A percentile compares a stretch with the other conserved stretches of the same genome.
Evolutionary conservation across 2,329 filamentous ascomycete species (phyloP).

Genomic region (Alternaria dauci): DNA sequence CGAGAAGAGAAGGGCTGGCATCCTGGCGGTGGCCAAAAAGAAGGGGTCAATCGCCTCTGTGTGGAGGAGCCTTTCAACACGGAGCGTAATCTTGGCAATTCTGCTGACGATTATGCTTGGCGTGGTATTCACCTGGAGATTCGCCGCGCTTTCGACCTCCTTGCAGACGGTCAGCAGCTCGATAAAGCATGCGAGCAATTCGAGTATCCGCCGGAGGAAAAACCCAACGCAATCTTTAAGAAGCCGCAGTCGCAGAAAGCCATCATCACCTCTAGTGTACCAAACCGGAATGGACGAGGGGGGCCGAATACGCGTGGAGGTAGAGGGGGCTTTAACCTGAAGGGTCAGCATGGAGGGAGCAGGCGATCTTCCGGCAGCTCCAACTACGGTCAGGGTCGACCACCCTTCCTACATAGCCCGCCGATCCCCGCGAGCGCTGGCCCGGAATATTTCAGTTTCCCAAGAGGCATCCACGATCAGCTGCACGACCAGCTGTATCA

Average conservation of each 20-base stretch:
- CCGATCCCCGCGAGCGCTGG: slow-evolving; percentile 48
- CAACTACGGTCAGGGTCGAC: slow-evolving; percentile 53
- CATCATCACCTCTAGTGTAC: slow-evolving; percentile 60
- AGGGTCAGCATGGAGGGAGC: slow-evolving; percentile 55
- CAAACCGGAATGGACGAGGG: slow-evolving; percentile 59
- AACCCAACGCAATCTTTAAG: slow-evolving; percentile 65
- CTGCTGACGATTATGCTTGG: slow-evolving; percentile 94
- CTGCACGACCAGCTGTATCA: slow-evolving; percentile 60
- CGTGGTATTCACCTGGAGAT: slow-evolving; percentile 89
- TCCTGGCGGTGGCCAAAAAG: slow-evolving; percentile 60
- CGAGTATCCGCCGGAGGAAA: slow-evolving; percentile 81
- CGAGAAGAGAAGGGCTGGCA: slow-evolving; percentile 92
- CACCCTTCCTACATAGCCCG: slow-evolving; percentile 54
- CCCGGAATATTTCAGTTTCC: slow-evolving; percentile 57
- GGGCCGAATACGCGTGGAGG: slow-evolving; percentile 56
- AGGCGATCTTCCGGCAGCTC: slow-evolving; percentile 67
- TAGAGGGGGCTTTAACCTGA: slow-evolving; percentile 57
- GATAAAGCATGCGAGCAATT: slow-evolving; percentile 87
- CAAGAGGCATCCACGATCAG: slow-evolving; percentile 52
- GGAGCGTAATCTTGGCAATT: slow-evolving; percentile 89
- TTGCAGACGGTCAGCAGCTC: slow-evolving; percentile 77
- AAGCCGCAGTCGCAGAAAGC: slow-evolving; percentile 62
- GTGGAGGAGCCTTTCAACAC: slow-evolving; percentile 97
- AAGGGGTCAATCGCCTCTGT: slow-evolving; percentile 76
- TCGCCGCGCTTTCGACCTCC: slow-evolving; percentile 83